phyloP scores from a whole-genome alignment of 495 filamentous ascomycete genomes.

The Aspergillus sclerotioniger region DNA sequence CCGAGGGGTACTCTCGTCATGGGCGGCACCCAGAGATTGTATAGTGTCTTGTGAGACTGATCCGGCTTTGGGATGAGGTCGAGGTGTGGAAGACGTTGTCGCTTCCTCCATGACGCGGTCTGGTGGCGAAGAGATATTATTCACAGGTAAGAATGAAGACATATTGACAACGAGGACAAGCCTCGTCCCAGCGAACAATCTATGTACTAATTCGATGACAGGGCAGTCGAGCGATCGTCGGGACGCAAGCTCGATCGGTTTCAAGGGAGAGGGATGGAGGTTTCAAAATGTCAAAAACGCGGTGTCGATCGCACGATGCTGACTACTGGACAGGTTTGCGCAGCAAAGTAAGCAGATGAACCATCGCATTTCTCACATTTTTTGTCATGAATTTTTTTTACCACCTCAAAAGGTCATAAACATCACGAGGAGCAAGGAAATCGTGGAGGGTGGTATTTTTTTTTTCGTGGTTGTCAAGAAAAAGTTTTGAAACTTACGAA shows the following conservation, averaged over 20 bases:
- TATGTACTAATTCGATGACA: conserved; percentile 21
- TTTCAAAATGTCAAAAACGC: conserved; percentile 14
- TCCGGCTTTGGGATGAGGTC: conserved; percentile 47
- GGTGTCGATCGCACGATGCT: conserved; percentile 21
- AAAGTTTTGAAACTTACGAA: conserved; percentile 17
- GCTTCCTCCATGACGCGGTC: conserved; percentile 53
- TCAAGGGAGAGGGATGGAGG: conserved; percentile 10
- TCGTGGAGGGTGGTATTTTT: neutral
- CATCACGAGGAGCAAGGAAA: neutral
- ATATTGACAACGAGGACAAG: conserved; percentile 30
- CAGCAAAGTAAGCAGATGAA: conserved; percentile 25
- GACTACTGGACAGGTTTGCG: conserved; percentile 24
- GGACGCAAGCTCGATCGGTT: conserved; percentile 15
- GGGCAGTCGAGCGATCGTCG: conserved; percentile 11
- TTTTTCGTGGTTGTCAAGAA: neutral
- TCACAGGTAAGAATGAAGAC: conserved; percentile 74
- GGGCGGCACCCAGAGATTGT: conserved; percentile 24
- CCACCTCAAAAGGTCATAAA: neutral
- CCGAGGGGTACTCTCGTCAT: conserved; percentile 32
- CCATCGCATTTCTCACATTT: conserved; percentile 6
- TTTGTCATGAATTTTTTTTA: conserved; percentile 1
- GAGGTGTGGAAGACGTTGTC: conserved; percentile 62
- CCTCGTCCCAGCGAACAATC: conserved; percentile 19
- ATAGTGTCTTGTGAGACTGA: conserved; percentile 33
- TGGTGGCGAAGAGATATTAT: conserved; percentile 62